These are phyloP conservation scores for Tritrichomonas foetus DNA, from an alignment of 208 protist genomes.

Conservation along the genomic window DNA sequence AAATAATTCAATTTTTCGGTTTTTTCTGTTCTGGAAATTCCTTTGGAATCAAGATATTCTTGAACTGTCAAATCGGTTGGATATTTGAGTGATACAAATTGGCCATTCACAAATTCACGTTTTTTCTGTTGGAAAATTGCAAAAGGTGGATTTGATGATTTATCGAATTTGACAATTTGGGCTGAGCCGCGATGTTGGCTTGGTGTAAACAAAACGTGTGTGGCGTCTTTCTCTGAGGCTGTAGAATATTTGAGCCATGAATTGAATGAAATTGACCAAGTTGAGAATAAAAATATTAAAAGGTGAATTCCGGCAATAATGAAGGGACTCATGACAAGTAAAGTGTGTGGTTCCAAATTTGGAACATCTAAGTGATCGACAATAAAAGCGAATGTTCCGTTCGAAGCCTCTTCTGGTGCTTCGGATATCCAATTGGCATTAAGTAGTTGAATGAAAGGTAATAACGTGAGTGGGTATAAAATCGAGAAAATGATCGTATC, in stretches of 20 bases:
- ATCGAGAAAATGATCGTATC: not conserved
- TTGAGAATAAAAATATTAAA: not conserved
- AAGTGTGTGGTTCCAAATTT: not conserved
- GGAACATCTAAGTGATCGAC: not conserved
- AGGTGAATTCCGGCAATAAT: not conserved
- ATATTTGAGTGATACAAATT: not conserved
- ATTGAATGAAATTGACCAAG: not conserved
- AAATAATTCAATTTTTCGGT: not conserved
- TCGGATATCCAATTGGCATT: not conserved
- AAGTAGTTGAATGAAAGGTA: not conserved
- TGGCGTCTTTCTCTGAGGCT: not conserved
- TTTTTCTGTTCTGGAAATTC: not conserved
- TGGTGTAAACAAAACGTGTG: conserved; percentile 2
- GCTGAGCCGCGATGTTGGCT: not conserved
- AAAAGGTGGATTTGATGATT: not conserved
- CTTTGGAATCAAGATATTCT: not conserved
- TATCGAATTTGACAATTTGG: not conserved
- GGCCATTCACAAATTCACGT: not conserved
- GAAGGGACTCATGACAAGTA: not conserved
- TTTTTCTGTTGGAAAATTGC: conserved; percentile 24
- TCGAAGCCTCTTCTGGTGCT: not conserved
- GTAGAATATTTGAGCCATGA: not conserved
- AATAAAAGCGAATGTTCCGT: conserved; percentile 3
- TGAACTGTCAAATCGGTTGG: not conserved
- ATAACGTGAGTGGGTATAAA: not conserved